Evolutionary conservation across 768 basidiomycete species (phyloP).

Genomic region (Cyclocybe aegerita): DNA sequence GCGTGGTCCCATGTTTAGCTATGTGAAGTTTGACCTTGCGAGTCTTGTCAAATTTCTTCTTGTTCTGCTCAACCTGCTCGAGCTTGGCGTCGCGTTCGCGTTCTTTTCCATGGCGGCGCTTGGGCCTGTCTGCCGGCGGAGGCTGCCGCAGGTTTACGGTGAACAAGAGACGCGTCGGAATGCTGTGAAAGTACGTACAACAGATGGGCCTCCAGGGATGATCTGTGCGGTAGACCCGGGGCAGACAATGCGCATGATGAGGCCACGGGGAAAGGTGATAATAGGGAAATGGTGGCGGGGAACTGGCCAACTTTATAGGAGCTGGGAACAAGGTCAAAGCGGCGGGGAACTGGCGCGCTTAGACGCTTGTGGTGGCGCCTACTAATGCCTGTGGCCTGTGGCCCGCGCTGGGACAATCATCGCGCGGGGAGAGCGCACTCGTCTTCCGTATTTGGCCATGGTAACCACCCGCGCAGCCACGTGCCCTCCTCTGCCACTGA

Average conservation of each 20-base stretch:
- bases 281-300: not conserved
- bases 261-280: not conserved
- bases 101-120: not conserved
- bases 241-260: conserved; percentile 10
- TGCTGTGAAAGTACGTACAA: not conserved
- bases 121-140: not conserved
- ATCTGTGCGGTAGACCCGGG: conserved; percentile 1
- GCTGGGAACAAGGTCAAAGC: conserved; percentile 12
- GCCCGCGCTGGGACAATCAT: no score
- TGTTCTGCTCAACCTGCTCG: conserved; percentile 16
- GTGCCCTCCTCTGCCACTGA: not conserved
- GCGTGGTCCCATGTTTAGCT: not conserved
- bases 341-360: not conserved
- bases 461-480: not conserved
- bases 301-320: conserved; percentile 11
- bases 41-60: conserved; percentile 26
- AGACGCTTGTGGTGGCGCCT: not conserved
- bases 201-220: not conserved
- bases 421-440: no score
- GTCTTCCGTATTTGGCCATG: not conserved
- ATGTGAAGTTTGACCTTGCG: conserved; percentile 9
- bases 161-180: no score
- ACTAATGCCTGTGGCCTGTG: not conserved
- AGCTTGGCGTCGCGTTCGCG: not conserved
- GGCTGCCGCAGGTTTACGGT: no score